These are phyloP conservation scores for Pseudovirgaria hyperparasitica DNA, from an alignment of 2,329 filamentous ascomycete species.

Conservation along the genomic window DNA sequence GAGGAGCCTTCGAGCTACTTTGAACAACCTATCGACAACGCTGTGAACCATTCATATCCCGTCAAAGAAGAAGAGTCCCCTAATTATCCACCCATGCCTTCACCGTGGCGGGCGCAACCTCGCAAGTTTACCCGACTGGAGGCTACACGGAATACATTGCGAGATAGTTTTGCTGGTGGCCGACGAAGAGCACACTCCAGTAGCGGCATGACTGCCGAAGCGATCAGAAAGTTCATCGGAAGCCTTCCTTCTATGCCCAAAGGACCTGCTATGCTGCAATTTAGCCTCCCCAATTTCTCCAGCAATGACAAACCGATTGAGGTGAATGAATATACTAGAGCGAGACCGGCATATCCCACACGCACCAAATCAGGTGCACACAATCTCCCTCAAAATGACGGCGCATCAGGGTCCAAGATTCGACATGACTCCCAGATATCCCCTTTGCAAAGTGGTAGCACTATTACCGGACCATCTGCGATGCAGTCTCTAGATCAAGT, in stretches of 20 bases:
- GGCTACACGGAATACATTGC: conserved; percentile 23
- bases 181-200: conserved; percentile 26
- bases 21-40: not conserved
- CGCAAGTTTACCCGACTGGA: conserved; percentile 22
- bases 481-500: conserved; percentile 4
- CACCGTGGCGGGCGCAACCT: conserved; percentile 31
- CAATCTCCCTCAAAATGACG: too few relatives aligned
- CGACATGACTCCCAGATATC: too few relatives aligned
- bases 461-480: conserved; percentile 1
- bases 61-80: conserved; percentile 1
- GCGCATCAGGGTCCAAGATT: too few relatives aligned
- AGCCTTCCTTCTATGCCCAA: conserved; percentile 22
- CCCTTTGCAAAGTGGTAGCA: too few relatives aligned
- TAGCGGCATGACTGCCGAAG: conserved; percentile 20
- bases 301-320: conserved; percentile 1
- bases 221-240: conserved; percentile 21
- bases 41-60: conserved; percentile 1
- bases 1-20: conserved; percentile 1
- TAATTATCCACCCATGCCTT: conserved; percentile 20
- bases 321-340: conserved; percentile 6
- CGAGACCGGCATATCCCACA: too few relatives aligned
- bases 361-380: too few relatives aligned
- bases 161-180: conserved; percentile 23
- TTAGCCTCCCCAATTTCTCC: conserved; percentile 22
- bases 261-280: conserved; percentile 21